A percentile compares a stretch with the other conserved stretches of the same genome.
These are phyloP conservation scores for Balakata baccata DNA, from an alignment of 345 rosid species.

Conservation along the genomic window DNA sequence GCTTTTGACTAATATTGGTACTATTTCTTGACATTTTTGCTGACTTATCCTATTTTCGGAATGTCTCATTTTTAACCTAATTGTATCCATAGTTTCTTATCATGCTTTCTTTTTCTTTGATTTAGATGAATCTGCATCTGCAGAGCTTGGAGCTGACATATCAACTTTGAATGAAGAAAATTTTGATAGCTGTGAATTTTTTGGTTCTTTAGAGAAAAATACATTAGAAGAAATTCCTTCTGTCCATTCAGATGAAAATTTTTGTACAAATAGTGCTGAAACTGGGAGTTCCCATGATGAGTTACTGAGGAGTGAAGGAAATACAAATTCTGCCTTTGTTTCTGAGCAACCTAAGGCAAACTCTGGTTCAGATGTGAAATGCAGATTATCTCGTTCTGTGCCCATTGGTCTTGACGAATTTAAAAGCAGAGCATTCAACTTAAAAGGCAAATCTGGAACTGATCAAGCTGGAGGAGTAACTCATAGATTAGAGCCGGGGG, in stretches of 20 bases:
- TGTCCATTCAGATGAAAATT: conserved; percentile 22
- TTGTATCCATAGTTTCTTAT: conserved; percentile 2
- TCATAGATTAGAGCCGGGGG: conserved; percentile 90
- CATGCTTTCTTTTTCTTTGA: background rate
- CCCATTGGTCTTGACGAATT: conserved; percentile 87
- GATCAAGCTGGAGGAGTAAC: conserved; percentile 60
- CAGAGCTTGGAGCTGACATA: conserved; percentile 27
- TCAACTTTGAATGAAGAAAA: conserved; percentile 35
- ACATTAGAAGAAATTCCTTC: conserved; percentile 25
- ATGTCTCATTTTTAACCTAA: background rate
- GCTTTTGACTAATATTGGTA: no score
- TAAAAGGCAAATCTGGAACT: conserved; percentile 56
- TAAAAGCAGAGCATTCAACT: conserved; percentile 71
- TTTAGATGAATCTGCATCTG: conserved; percentile 51
- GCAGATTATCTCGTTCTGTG: conserved; percentile 50
- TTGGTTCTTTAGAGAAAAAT: conserved; percentile 27
- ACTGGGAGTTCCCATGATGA: conserved; percentile 19
- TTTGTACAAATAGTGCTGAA: conserved; percentile 23
- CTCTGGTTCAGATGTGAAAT: conserved; percentile 29
- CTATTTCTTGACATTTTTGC: background rate
- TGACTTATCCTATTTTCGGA: background rate
- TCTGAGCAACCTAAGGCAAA: conserved; percentile 25
- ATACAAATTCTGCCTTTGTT: conserved; percentile 18
- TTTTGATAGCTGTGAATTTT: conserved; percentile 9
- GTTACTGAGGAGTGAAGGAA: conserved; percentile 27